A percentile compares a stretch with the other conserved stretches of the same genome.
Evolutionary conservation across 2,329 filamentous ascomycete genomes (phyloP).

Genomic region (Akanthomyces uredinophilus): DNA sequence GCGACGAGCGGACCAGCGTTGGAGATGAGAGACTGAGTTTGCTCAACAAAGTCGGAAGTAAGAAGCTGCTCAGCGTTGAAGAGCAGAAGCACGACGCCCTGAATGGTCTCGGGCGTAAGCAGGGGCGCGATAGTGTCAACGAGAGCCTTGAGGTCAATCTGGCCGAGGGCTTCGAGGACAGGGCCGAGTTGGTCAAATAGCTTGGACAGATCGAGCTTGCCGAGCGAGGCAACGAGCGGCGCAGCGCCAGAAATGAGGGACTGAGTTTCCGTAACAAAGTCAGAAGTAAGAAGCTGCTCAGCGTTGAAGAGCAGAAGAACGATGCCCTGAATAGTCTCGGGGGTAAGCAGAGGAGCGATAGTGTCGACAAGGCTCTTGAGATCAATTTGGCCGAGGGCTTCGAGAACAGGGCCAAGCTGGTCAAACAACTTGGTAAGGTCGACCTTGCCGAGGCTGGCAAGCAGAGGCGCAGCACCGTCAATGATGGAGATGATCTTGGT

Average conservation of each 20-base stretch:
- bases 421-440: too few relatives aligned
- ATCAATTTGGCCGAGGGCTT: too few relatives aligned
- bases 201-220: constrained; percentile 14
- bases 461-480: constrained; percentile 26
- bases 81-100: constrained; percentile 16
- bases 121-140: constrained; percentile 17
- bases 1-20: constrained; percentile 4
- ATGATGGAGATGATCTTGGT: constrained; percentile 24
- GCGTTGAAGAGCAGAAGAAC: too few relatives aligned
- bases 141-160: constrained; percentile 17
- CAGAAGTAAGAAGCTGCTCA: too few relatives aligned
- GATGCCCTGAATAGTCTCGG: too few relatives aligned
- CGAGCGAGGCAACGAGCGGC: constrained; percentile 12
- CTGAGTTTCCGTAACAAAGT: too few relatives aligned
- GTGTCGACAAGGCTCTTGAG: too few relatives aligned
- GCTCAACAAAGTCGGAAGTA: constrained; percentile 9
- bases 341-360: too few relatives aligned
- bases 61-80: constrained; percentile 16
- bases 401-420: too few relatives aligned
- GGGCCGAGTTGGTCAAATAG: constrained; percentile 25
- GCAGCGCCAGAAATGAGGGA: too few relatives aligned
- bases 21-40: constrained; percentile 18
- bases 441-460: too few relatives aligned
- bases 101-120: constrained; percentile 11
- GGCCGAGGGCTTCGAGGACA: constrained; percentile 21